Conservation (phyloP, 2,329 filamentous ascomycete species). For the Fusarium cyanostomum region DNA sequence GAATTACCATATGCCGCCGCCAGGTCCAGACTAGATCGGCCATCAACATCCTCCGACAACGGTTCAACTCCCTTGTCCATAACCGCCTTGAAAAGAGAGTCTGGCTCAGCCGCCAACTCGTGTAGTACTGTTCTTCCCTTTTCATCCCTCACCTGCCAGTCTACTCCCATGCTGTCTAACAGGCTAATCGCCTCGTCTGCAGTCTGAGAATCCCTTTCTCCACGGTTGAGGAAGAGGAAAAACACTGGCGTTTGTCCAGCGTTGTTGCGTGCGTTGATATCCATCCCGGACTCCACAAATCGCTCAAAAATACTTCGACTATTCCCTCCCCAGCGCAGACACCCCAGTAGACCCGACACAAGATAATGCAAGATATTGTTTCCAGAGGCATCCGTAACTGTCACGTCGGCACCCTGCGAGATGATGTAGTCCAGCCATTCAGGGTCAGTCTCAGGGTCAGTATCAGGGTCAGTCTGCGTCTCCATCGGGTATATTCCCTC, state of each 20-base stretch:
- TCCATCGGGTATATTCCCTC: background rate
- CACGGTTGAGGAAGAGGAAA: background rate
- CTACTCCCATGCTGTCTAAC: slow-evolving; percentile 17
- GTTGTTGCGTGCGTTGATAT: slow-evolving; percentile 28
- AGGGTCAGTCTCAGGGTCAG: background rate
- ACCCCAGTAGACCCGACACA: background rate
- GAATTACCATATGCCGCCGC: slow-evolving; percentile 4
- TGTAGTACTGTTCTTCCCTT: slow-evolving; percentile 22
- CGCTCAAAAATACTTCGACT: background rate
- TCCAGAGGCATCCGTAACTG: slow-evolving; percentile 6
- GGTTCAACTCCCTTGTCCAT: slow-evolving; percentile 20
- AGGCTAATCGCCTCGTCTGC: background rate
- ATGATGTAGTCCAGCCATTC: slow-evolving; percentile 21
- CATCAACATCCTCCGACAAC: slow-evolving; percentile 23
- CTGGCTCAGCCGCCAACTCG: background rate
- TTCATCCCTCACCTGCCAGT: slow-evolving; percentile 27
- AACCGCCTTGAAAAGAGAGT: slow-evolving; percentile 1
- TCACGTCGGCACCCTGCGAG: slow-evolving; percentile 16
- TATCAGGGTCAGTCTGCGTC: background rate
- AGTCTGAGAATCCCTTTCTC: background rate
- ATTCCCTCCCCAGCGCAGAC: background rate
- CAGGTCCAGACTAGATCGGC: slow-evolving; percentile 21
- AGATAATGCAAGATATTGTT: slow-evolving; percentile 29
- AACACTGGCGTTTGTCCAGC: slow-evolving; percentile 23
- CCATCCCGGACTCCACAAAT: slow-evolving; percentile 12